phyloP scores from a whole-genome alignment of 257 asterid genomes.

The Oldenlandia corymbosa region DNA sequence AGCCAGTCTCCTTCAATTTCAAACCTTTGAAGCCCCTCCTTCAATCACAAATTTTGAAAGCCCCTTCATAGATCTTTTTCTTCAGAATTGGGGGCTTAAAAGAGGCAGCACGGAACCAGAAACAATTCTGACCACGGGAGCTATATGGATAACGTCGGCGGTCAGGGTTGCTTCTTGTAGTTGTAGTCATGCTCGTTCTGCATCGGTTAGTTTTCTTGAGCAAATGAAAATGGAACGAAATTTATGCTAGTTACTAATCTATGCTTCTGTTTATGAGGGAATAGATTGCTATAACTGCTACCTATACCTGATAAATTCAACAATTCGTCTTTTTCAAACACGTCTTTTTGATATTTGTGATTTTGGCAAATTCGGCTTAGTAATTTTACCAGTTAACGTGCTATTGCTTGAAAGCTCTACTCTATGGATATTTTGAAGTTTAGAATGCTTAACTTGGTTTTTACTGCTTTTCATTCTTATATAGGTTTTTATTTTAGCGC shows the following conservation, averaged over 20 bases:
- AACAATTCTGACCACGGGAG: no score
- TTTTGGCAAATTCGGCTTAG: neutral
- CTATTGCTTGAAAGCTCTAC: neutral
- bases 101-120: no score
- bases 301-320: no score
- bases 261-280: neutral
- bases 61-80: no score
- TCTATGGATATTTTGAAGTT: neutral
- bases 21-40: no score
- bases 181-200: neutral
- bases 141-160: no score
- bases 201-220: neutral
- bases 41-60: no score
- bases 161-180: neutral
- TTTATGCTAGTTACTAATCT: neutral
- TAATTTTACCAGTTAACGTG: neutral
- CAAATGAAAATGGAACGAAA: neutral
- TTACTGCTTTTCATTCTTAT: conserved; percentile 1
- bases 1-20: no score
- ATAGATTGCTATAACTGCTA: no score
- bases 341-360: no score
- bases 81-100: no score
- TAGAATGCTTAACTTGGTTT: neutral
- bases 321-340: no score
- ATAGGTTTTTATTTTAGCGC: conserved; percentile 21